These are phyloP conservation scores for Vigna angularis DNA, from an alignment of 306 rosid species.

Conservation along the genomic window DNA sequence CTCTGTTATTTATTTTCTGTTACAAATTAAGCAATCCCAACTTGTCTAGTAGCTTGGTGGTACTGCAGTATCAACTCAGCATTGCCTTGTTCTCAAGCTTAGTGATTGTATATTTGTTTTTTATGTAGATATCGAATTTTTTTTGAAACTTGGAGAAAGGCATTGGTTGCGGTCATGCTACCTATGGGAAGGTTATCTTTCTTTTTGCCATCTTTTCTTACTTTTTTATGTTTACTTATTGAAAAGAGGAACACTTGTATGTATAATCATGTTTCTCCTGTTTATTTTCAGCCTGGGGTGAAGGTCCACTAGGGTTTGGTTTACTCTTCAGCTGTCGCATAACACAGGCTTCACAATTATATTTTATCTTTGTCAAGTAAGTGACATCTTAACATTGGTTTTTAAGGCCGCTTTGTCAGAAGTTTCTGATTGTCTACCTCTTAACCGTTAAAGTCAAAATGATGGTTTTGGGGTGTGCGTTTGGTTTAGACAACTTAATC, in stretches of 20 bases:
- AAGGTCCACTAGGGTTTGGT: conserved; percentile 95
- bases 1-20: conserved; percentile 11
- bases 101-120: conserved; percentile 18
- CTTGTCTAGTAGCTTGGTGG: neutral
- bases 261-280: neutral
- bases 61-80: conserved; percentile 4
- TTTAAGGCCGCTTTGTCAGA: neutral
- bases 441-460: neutral
- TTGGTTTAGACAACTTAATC: neutral
- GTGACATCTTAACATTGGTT: conserved; percentile 8
- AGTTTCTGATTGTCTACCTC: neutral
- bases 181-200: conserved; percentile 81
- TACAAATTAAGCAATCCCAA: neutral
- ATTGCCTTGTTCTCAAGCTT: neutral
- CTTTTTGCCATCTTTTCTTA: conserved; percentile 34
- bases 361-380: conserved; percentile 89
- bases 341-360: conserved; percentile 80
- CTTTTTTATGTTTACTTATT: neutral
- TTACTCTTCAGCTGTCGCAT: conserved; percentile 86
- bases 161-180: conserved; percentile 90
- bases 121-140: conserved; percentile 63
- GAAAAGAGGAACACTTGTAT: conserved; percentile 8
- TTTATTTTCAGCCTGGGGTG: conserved; percentile 84
- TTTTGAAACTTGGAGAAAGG: conserved; percentile 63
- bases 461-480: neutral